Base-by-base conservation (phyloP, 345 rosid species). In the Boechera retrofracta region DNA sequence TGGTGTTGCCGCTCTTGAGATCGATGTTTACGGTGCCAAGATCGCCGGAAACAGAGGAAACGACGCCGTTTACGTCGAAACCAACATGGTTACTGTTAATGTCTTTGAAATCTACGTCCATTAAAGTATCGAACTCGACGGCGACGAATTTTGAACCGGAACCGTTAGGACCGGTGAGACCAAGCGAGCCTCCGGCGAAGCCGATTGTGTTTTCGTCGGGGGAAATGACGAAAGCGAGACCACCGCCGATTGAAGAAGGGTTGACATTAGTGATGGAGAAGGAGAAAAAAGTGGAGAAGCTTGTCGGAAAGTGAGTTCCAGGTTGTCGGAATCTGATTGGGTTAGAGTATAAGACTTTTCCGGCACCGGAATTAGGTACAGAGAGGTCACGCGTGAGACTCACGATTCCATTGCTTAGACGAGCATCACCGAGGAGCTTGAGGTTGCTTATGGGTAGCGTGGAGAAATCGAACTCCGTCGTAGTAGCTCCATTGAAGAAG, bases 11-110 rank as follows among this genome's bases (percentile, higher is more conserved):
- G 69, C 96, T 92, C 71, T 90, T 92, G 63, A 92, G 89, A 80
- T 92, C 94, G 65, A 92, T 65, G 24, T 77, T 75, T 3, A 87
- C 53, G 5, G 84, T 70, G 2, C 78, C 89, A 69, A 92, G 81
- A 83, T 92, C 96, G 13, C 75, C 69, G 3, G 79, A 38, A 24
- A 69, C 72, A 10, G 87, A 52, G 5, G 96, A 92, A 68, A 89
- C 83, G 85, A 90, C 81, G 49, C 86, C 81, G 74, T 82, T 86
- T 5, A 90, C 84, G 73, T 92, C 96, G 83, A 92, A 81, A 10
- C 96, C 98, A 51, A 92, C 89, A 51, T 92, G 98, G 75, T 92
- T 92, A 8, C 96, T 87, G 33, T 92, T 92, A 63, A 92, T 90
- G 69, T 92, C 96, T 10, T 69, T 85, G 49, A 79, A 87, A 73